Percentiles rank a stretch among this genome's conserved stretches.
phyloP scores from a whole-genome alignment of 257 asterid species.

The Ilex aquifolium region DNA sequence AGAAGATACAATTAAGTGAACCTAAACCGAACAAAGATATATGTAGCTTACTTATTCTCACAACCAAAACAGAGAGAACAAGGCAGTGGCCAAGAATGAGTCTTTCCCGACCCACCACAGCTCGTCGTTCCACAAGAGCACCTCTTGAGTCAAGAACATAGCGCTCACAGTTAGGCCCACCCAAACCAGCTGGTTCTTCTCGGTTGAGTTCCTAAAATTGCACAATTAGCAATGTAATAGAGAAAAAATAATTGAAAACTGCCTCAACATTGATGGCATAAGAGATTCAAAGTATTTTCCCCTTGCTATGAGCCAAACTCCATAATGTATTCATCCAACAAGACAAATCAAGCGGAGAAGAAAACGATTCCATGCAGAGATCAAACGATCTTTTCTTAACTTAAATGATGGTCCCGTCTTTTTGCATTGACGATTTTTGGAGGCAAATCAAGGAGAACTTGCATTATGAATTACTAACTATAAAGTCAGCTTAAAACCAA shows the following conservation, averaged over 20 bases:
- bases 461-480: no score
- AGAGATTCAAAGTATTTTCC: not conserved
- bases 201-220: constrained; percentile 71
- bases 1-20: constrained; percentile 6
- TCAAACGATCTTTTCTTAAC: no score
- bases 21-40: constrained; percentile 8
- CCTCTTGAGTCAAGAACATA: constrained; percentile 89
- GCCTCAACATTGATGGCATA: not conserved
- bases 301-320: no score
- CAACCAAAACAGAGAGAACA: constrained; percentile 78
- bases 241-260: not conserved
- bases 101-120: constrained; percentile 88
- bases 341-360: no score
- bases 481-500: no score
- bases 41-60: constrained; percentile 60
- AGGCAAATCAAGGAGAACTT: no score
- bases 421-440: no score
- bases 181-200: constrained; percentile 89
- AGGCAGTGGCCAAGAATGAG: constrained; percentile 94
- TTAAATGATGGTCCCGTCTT: no score
- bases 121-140: constrained; percentile 79
- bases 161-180: constrained; percentile 82
- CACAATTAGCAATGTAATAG: not conserved
- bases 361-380: no score
- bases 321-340: no score